Conservation (phyloP, 768 basidiomycete genomes). For the Termitomyces sp. region DNA sequence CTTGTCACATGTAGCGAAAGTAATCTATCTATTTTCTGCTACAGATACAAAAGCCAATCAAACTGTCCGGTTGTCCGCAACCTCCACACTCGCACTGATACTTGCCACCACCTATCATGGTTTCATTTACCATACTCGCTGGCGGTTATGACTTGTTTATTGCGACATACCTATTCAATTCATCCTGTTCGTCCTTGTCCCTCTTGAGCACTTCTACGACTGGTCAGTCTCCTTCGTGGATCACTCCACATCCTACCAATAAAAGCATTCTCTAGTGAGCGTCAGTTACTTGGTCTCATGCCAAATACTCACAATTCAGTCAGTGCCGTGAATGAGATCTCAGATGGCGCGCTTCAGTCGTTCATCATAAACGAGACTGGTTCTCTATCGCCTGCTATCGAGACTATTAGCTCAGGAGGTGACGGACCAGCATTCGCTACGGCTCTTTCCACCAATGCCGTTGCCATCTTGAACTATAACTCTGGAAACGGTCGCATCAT, state of each 20-base stretch:
- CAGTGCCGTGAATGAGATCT: slow-evolving; percentile 59
- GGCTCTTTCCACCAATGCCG: slow-evolving; percentile 47
- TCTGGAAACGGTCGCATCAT: slow-evolving; percentile 52
- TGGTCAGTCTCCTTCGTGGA: slow-evolving; percentile 56
- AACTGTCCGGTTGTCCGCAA: not conserved
- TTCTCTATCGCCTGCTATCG: slow-evolving; percentile 35
- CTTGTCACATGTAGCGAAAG: not conserved
- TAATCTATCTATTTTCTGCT: not conserved
- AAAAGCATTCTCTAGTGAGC: slow-evolving; percentile 57
- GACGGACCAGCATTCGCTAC: slow-evolving; percentile 45
- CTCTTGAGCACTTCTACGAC: slow-evolving; percentile 43
- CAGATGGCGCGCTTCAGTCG: slow-evolving; percentile 47
- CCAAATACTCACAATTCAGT: not conserved
- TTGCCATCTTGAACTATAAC: slow-evolving; percentile 57
- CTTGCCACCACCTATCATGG: slow-evolving; percentile 33
- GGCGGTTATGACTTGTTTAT: slow-evolving; percentile 61
- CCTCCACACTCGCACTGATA: not conserved
- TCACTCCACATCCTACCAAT: slow-evolving; percentile 50
- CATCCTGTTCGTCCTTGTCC: slow-evolving; percentile 40
- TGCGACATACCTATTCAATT: slow-evolving; percentile 58
- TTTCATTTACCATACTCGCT: slow-evolving; percentile 62
- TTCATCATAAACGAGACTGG: slow-evolving; percentile 46
- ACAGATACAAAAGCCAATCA: not conserved
- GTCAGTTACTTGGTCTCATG: not conserved
- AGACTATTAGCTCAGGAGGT: slow-evolving; percentile 45